Conservation (phyloP, 805 yeast species). For the Allodekkera sacchari region DNA sequence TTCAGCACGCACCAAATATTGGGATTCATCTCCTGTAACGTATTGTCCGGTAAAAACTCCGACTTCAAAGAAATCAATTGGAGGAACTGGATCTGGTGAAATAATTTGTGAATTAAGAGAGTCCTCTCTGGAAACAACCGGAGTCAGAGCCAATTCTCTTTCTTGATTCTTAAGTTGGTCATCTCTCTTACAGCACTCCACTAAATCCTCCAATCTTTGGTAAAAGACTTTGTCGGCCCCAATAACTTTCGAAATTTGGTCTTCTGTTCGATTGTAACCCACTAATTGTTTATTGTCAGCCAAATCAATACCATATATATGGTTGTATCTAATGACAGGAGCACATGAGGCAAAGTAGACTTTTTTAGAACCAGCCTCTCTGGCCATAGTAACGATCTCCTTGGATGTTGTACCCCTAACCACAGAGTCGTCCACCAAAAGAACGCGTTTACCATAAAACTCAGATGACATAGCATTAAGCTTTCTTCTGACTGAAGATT, state of each 20-base stretch:
- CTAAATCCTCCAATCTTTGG: conserved; percentile 76
- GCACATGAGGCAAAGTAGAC: conserved; percentile 98
- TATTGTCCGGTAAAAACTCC: conserved; percentile 96
- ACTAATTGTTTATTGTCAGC: conserved; percentile 93
- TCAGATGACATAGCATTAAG: conserved; percentile 94
- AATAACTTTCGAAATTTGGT: conserved; percentile 65
- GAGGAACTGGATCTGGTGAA: conserved; percentile 15
- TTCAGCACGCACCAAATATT: conserved; percentile 76
- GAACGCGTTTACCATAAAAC: conserved; percentile 74
- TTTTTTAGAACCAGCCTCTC: conserved; percentile 92
- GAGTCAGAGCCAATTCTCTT: conserved; percentile 26
- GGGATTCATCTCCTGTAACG: conserved; percentile 88
- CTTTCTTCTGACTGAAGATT: conserved; percentile 88
- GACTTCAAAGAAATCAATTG: conserved; percentile 68
- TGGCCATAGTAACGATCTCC: conserved; percentile 97
- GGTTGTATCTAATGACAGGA: conserved; percentile 95
- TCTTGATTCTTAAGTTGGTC: conserved; percentile 22
- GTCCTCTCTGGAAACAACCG: conserved; percentile 26
- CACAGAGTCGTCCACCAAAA: conserved; percentile 92
- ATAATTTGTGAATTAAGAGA: conserved; percentile 18
- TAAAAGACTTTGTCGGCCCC: conserved; percentile 91
- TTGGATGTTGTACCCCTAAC: conserved; percentile 96
- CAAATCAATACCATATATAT: conserved; percentile 93
- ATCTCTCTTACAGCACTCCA: conserved; percentile 59
- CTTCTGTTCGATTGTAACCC: conserved; percentile 70